Conservation (phyloP, 345 rosid species). For the Durio zibethinus region DNA sequence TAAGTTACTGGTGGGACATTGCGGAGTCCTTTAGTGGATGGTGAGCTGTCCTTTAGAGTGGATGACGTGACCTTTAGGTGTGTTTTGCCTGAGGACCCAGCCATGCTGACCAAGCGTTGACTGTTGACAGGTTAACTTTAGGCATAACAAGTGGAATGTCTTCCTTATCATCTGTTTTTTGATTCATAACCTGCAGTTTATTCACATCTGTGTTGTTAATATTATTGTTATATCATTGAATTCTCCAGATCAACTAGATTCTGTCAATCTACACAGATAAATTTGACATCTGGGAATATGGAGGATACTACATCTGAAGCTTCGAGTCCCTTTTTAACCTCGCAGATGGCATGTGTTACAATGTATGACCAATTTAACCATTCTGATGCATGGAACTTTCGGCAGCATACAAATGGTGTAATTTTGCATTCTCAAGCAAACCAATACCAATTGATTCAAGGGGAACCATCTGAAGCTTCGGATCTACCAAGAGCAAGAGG, state of each 20-base stretch:
- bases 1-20: no score
- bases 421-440: background rate
- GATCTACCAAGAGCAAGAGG: background rate
- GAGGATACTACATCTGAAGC: background rate
- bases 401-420: background rate
- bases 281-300: background rate
- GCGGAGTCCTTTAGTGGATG: no score
- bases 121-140: no score
- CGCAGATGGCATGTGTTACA: background rate
- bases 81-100: no score
- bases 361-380: background rate
- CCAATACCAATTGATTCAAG: background rate
- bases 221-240: no score
- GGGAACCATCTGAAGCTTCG: slow-evolving; percentile 4
- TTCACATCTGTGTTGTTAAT: background rate
- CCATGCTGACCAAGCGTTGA: no score
- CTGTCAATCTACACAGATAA: background rate
- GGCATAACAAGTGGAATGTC: background rate
- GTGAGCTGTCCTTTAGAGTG: no score
- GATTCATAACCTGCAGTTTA: no score
- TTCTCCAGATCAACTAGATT: background rate
- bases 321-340: background rate
- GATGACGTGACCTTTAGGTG: no score
- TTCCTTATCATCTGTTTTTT: background rate
- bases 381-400: background rate